Percentiles rank a stretch among this genome's conserved stretches.
Conservation (phyloP, 2,329 filamentous ascomycete genomes). For the Colletotrichum cereale region DNA sequence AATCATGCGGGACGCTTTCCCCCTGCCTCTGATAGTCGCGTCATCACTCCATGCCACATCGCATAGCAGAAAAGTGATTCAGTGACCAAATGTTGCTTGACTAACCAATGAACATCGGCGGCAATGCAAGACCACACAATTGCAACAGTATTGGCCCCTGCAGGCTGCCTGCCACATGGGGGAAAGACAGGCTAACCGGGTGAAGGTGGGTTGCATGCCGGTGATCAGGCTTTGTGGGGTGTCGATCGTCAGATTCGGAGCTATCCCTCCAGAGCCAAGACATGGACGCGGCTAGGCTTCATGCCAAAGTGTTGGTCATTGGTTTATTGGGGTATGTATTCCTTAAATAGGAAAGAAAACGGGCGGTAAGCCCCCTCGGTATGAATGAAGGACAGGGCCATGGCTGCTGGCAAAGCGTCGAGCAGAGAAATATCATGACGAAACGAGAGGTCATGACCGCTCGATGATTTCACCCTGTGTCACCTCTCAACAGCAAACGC, state of each 20-base stretch:
- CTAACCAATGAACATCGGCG: background rate
- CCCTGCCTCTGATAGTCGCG: background rate
- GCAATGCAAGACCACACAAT: background rate
- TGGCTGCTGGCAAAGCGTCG: background rate
- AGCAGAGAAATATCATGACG: background rate
- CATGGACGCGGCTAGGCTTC: background rate
- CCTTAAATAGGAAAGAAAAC: background rate
- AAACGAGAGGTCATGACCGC: background rate
- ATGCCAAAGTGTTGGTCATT: background rate
- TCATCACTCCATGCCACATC: background rate
- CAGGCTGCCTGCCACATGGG: background rate
- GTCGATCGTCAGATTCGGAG: constrained; percentile 4
- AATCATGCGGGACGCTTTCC: background rate
- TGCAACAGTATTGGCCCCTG: background rate
- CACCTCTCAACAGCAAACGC: background rate
- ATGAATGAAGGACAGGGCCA: too few species aligned
- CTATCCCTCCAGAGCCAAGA: background rate
- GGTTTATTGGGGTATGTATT: background rate
- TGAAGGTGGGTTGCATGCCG: background rate
- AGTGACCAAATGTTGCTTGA: too few species aligned
- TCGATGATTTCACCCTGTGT: background rate
- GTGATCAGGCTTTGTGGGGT: background rate
- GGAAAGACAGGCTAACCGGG: background rate
- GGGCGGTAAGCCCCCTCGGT: too few species aligned
- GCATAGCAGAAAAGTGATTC: background rate